These are phyloP conservation scores for Pyrenochaeta sp. DNA, from an alignment of 2,329 filamentous ascomycete species.

Conservation along the genomic window DNA sequence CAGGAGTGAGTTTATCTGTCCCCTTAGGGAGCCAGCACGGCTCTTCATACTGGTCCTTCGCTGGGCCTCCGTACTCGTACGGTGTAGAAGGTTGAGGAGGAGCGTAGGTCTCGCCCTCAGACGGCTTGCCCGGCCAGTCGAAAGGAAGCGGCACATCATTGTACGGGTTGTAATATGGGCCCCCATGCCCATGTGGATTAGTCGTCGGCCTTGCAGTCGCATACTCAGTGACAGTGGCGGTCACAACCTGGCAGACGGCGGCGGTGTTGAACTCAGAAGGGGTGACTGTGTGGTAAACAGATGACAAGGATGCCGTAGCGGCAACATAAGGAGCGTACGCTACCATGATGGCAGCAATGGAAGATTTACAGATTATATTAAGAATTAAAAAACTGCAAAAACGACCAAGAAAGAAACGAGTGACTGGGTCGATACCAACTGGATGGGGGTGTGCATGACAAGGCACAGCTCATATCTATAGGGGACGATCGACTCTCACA, in stretches of 20 bases:
- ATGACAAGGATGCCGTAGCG: slow-evolving; percentile 32
- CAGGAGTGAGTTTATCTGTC: slow-evolving; percentile 23
- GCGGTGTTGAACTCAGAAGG: slow-evolving; percentile 15
- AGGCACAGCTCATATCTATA: slow-evolving; percentile 16
- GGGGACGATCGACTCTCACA: not conserved
- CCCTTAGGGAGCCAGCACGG: slow-evolving; percentile 41
- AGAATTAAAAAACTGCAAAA: slow-evolving; percentile 11
- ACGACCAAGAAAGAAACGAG: slow-evolving; percentile 18
- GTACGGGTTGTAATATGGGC: slow-evolving; percentile 42
- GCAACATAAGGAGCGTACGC: slow-evolving; percentile 38
- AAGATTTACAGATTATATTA: slow-evolving; percentile 10
- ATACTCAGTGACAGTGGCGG: slow-evolving; percentile 25
- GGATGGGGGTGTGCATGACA: not conserved
- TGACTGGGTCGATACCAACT: slow-evolving; percentile 13
- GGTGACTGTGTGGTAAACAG: slow-evolving; percentile 18
- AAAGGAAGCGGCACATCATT: slow-evolving; percentile 36
- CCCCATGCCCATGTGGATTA: slow-evolving; percentile 37
- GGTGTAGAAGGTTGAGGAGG: slow-evolving; percentile 31
- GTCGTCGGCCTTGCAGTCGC: slow-evolving; percentile 26
- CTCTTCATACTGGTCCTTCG: slow-evolving; percentile 27
- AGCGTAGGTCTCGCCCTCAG: slow-evolving; percentile 13
- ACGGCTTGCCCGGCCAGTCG: slow-evolving; percentile 28
- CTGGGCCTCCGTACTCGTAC: slow-evolving; percentile 33
- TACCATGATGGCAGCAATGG: slow-evolving; percentile 32
- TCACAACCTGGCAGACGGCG: slow-evolving; percentile 18